phyloP scores from a whole-genome alignment of 306 rosid species.

The Pterocarpus macrocarpus region DNA sequence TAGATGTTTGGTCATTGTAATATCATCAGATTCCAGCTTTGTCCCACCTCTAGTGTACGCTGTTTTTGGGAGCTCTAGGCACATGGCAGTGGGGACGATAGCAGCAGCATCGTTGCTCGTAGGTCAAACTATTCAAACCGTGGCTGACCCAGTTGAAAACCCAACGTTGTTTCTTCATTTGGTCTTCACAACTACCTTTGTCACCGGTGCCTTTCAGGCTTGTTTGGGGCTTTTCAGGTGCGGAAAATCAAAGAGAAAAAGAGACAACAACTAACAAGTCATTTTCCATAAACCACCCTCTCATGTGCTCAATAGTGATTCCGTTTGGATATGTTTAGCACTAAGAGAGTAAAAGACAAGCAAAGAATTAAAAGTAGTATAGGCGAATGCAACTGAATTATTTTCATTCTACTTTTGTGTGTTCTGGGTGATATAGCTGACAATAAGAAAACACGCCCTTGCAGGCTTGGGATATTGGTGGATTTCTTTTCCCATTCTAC shows the following conservation, averaged over 20 bases:
- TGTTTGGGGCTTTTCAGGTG: constrained; percentile 79
- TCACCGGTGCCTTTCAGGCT: constrained; percentile 74
- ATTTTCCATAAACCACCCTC: constrained; percentile 27
- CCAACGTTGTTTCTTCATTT: constrained; percentile 67
- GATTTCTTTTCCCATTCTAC: constrained; percentile 95
- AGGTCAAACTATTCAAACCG: constrained; percentile 50
- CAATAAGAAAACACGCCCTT: background rate
- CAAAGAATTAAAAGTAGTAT: background rate
- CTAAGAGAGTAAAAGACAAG: background rate
- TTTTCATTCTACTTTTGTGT: constrained; percentile 10
- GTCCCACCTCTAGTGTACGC: constrained; percentile 85
- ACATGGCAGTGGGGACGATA: constrained; percentile 88
- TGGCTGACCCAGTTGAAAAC: constrained; percentile 45
- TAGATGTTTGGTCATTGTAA: background rate
- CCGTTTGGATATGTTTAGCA: background rate
- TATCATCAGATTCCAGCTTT: constrained; percentile 73
- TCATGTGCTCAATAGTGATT: background rate
- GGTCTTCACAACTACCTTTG: constrained; percentile 69
- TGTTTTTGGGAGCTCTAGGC: constrained; percentile 80
- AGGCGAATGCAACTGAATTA: background rate
- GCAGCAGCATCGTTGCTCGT: constrained; percentile 84
- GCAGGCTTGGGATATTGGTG: constrained; percentile 85
- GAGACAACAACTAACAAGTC: background rate
- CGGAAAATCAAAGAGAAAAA: background rate
- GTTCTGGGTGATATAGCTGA: background rate